Base-by-base conservation (phyloP, 2,329 filamentous ascomycete species). In the Stemphylium vesicarium region DNA sequence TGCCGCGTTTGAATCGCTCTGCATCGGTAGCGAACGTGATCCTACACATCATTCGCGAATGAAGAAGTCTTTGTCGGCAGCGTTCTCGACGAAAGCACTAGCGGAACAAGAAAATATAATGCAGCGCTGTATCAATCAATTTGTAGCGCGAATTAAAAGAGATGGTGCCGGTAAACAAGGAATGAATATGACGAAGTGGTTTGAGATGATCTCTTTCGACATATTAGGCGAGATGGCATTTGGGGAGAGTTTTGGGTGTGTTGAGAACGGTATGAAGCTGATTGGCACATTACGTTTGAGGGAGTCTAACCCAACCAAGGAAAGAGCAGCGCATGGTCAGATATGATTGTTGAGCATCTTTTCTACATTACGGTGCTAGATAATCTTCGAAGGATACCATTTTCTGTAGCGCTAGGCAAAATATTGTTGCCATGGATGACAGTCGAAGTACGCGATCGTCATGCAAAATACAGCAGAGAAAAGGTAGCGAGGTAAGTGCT, bases 201-300 rank as follows among this genome's bases (percentile, higher is more conserved):
- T 24, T 5, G 43, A 46, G 22, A 46, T 46, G 43, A 15, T 46
- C 3, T 9, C 32, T 26, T 46, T 46, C 16, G 43, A 46, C 32
- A 46, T 36, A 0, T n/a, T 46, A 4, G 43, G 43, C 31, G 43
- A 46, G 20, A 46, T 37, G 32, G 43, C 43, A n/a, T 46, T 46
- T 22, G 43, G 43, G 8, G 43, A 46, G 43, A 35, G 29, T 15
- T 46, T 46, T 37, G 13, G 22, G 8, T 36, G 13, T 12, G 31
- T 46, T 2, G 32, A 46, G 20, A 36, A 24, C 12, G 29, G 41
- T 44, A 32, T 12, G 41, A n/a, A 44, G 22, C 22, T 24, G 4
- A 24, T 24, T 7, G 4, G 4, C 4, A 24, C 22, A 24, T 6
- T 24, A 24, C 22, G 22, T 24, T 24, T 24, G 22, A 24, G 7